phyloP scores from a whole-genome alignment of 345 rosid species.

The Excoecaria agallocha region DNA sequence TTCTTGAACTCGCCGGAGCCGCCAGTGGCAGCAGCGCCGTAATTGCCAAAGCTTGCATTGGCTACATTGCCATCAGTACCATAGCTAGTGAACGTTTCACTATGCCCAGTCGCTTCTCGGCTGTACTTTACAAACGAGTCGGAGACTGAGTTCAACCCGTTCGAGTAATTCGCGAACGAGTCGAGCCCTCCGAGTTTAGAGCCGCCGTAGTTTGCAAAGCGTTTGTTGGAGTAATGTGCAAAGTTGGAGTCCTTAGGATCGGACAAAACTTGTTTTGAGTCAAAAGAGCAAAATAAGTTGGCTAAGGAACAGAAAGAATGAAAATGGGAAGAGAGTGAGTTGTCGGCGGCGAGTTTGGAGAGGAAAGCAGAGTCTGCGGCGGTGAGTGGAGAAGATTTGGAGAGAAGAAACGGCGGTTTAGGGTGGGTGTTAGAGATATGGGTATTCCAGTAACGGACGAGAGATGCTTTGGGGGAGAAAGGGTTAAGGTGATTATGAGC shows the following conservation, averaged over 20 bases:
- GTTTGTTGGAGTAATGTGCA: conserved; percentile 24
- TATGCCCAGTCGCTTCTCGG: conserved; percentile 20
- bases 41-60: conserved; percentile 30
- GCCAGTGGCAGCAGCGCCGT: conserved; percentile 27
- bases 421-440: conserved; percentile 26
- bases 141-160: conserved; percentile 24
- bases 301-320: conserved; percentile 28
- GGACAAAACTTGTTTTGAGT: neutral
- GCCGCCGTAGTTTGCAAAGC: conserved; percentile 26
- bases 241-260: conserved; percentile 20
- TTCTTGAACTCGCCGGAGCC: conserved; percentile 28
- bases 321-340: conserved; percentile 26
- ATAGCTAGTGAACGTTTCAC: conserved; percentile 25
- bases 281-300: conserved; percentile 25
- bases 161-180: conserved; percentile 38
- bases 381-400: conserved; percentile 33
- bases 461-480: conserved; percentile 27
- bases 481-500: conserved; percentile 9
- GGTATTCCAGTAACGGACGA: conserved; percentile 32
- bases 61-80: conserved; percentile 29
- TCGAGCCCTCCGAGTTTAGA: conserved; percentile 19
- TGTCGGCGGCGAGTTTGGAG: conserved; percentile 24
- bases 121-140: conserved; percentile 30
- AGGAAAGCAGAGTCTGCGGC: conserved; percentile 28
- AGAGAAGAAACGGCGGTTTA: conserved; percentile 26